Evolutionary conservation across 2,329 filamentous ascomycete species (phyloP).

Genomic region (Aureobasidium sp.): DNA sequence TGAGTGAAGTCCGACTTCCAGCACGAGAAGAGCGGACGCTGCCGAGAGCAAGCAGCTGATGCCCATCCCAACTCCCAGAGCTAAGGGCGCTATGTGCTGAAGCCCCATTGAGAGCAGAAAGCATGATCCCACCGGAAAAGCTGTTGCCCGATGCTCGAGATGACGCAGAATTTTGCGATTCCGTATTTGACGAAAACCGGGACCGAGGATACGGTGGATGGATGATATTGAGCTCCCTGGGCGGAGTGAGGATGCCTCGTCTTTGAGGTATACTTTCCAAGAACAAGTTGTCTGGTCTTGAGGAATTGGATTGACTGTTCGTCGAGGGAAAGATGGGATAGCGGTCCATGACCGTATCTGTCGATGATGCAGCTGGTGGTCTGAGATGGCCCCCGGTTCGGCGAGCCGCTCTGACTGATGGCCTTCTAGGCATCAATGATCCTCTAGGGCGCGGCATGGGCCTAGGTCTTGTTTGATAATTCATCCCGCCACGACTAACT

Average conservation of each 20-base stretch:
- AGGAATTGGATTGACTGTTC: not conserved
- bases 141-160: not conserved
- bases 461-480: not conserved
- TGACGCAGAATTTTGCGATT: not conserved
- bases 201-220: not conserved
- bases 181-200: not conserved
- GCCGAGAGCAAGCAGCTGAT: not conserved
- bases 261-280: not conserved
- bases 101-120: not conserved
- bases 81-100: not conserved
- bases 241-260: not conserved
- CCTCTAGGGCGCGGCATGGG: slow-evolving; percentile 5
- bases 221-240: not conserved
- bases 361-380: not conserved
- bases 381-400: not conserved
- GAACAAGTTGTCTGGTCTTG: not conserved
- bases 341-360: not conserved
- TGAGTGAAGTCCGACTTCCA: not conserved
- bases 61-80: not conserved
- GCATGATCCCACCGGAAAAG: not conserved
- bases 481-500: not conserved
- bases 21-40: not conserved
- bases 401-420: not conserved
- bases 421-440: not conserved
- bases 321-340: not conserved